Percentiles rank a stretch among this genome's conserved stretches.
Conservation (phyloP, 352 stramenopile species). For the Peronospora tabacina region DNA sequence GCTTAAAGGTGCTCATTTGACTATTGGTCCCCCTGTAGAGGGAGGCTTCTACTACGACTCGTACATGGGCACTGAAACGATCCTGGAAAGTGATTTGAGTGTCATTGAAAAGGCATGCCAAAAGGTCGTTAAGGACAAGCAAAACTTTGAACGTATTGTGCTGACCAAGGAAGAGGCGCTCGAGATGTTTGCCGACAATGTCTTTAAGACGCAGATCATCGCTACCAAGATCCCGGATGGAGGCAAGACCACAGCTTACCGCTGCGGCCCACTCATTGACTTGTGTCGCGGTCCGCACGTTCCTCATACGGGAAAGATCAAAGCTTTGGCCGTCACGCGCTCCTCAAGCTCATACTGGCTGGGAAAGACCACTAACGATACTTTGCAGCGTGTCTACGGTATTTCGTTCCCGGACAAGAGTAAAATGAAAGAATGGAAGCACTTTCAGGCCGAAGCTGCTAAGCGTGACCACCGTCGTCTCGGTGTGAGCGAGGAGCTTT, state of each 20-base stretch:
- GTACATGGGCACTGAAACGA: slow-evolving; percentile 92
- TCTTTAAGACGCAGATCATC: slow-evolving; percentile 97
- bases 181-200: slow-evolving; percentile 98
- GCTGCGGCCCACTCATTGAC: slow-evolving; percentile 95
- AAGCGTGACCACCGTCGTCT: slow-evolving; percentile 95
- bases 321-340: slow-evolving; percentile 92
- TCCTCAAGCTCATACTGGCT: slow-evolving; percentile 96
- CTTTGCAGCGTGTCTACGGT: slow-evolving; percentile 94
- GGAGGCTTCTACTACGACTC: slow-evolving; percentile 99
- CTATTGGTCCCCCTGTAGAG: slow-evolving; percentile 91
- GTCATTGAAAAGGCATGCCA: slow-evolving; percentile 88
- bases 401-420: slow-evolving; percentile 98
- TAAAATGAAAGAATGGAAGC: slow-evolving; percentile 95
- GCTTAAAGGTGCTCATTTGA: slow-evolving; percentile 94
- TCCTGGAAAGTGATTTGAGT: slow-evolving; percentile 73
- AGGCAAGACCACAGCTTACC: slow-evolving; percentile 94
- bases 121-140: slow-evolving; percentile 95
- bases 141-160: slow-evolving; percentile 97
- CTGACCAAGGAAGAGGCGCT: slow-evolving; percentile 97
- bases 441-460: slow-evolving; percentile 93
- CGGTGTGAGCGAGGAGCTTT: slow-evolving; percentile 92
- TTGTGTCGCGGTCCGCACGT: slow-evolving; percentile 97
- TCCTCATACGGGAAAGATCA: slow-evolving; percentile 92
- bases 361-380: slow-evolving; percentile 95
- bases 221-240: slow-evolving; percentile 95